These are phyloP conservation scores for Sisymbrium altissimum DNA, from an alignment of 345 rosid genomes.

Conservation along the genomic window DNA sequence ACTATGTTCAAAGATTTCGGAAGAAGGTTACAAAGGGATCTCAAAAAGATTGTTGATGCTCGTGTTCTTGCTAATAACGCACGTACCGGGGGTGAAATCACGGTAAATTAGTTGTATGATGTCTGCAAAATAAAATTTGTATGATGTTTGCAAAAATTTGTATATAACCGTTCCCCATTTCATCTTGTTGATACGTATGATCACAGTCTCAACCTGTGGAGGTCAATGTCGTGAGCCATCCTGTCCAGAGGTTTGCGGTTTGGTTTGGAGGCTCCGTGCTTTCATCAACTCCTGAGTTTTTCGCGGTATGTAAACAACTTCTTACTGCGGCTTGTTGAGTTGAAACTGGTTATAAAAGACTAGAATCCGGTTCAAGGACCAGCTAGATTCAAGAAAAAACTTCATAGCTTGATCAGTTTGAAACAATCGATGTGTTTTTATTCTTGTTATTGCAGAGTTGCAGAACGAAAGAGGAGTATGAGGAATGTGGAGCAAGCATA, in stretches of 20 bases:
- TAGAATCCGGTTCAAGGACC: not conserved
- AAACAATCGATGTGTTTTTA: not conserved
- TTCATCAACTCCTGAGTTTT: conserved; percentile 97
- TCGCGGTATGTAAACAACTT: conserved; percentile 44
- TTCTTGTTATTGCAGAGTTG: conserved; percentile 58
- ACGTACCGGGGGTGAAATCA: conserved; percentile 67
- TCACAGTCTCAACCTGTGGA: conserved; percentile 84
- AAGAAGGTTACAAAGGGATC: conserved; percentile 93
- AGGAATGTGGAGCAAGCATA: conserved; percentile 96
- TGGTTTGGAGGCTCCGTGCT: conserved; percentile 99
- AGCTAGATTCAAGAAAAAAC: not conserved
- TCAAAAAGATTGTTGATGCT: conserved; percentile 93
- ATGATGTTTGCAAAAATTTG: not conserved
- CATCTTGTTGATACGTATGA: not conserved
- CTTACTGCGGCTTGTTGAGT: not conserved
- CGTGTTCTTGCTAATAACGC: conserved; percentile 83
- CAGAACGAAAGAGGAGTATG: conserved; percentile 96
- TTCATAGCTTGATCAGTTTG: not conserved
- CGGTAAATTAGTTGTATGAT: conserved; percentile 40
- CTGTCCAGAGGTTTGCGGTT: conserved; percentile 94
- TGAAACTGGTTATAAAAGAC: not conserved
- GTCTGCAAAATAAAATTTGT: not conserved
- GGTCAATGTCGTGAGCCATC: conserved; percentile 93
- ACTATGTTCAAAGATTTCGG: conserved; percentile 99
- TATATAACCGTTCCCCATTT: not conserved